These are phyloP conservation scores for Pseudogymnoascus sp. DNA, from an alignment of 2,329 filamentous ascomycete species.

Conservation along the genomic window DNA sequence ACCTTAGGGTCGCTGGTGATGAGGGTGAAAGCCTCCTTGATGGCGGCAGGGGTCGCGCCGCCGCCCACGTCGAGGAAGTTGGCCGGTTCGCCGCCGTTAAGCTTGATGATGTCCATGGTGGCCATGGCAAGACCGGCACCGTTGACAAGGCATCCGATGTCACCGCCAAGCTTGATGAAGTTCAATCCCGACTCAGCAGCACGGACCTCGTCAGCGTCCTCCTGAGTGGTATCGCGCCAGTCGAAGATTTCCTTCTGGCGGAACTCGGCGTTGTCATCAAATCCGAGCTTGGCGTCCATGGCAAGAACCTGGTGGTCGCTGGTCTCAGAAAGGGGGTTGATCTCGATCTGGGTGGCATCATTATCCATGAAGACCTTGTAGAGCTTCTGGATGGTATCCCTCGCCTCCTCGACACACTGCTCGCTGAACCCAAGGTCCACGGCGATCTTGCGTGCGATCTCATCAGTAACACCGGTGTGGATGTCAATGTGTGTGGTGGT, in stretches of 20 bases:
- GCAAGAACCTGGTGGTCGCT: slow-evolving; percentile 96
- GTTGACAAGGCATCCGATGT: slow-evolving; percentile 99
- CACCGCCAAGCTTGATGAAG: slow-evolving; percentile 99
- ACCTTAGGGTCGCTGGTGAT: slow-evolving; percentile 99
- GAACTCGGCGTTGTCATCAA: slow-evolving; percentile 98
- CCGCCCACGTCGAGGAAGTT: slow-evolving; percentile 99
- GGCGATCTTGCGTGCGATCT: slow-evolving; percentile 84
- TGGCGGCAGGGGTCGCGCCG: slow-evolving; percentile 92
- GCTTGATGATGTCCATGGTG: slow-evolving; percentile 99
- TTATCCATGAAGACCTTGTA: slow-evolving; percentile 99
- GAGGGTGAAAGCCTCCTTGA: slow-evolving; percentile 95
- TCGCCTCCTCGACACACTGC: slow-evolving; percentile 93
- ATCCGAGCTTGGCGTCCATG: slow-evolving; percentile 99
- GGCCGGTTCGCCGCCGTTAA: slow-evolving; percentile 90
- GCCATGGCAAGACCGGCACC: slow-evolving; percentile 99
- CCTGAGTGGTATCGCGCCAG: slow-evolving; percentile 90
- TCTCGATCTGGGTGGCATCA: slow-evolving; percentile 98
- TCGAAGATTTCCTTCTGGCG: slow-evolving; percentile 93
- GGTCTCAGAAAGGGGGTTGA: slow-evolving; percentile 97
- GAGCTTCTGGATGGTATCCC: slow-evolving; percentile 95
- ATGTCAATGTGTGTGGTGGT: slow-evolving; percentile 91
- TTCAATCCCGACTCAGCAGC: slow-evolving; percentile 91
- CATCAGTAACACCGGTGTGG: slow-evolving; percentile 89
- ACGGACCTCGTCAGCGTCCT: slow-evolving; percentile 96
- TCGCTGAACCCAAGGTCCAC: slow-evolving; percentile 93